These are phyloP conservation scores for Verticillium tricorpus DNA, from an alignment of 2,329 filamentous ascomycete genomes.

Conservation along the genomic window DNA sequence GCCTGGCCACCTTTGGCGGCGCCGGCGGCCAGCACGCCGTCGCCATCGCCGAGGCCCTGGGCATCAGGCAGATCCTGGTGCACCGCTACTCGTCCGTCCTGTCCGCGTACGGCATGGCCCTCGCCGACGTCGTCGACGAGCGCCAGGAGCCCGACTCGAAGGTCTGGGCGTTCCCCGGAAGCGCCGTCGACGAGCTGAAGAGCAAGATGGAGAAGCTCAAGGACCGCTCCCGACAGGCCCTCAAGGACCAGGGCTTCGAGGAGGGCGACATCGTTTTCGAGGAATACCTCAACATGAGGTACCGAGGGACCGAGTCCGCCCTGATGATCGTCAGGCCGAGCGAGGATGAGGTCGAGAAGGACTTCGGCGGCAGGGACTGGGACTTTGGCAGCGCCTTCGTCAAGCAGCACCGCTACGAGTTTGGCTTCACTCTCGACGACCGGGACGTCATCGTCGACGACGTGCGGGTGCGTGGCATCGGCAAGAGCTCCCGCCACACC, in stretches of 20 bases:
- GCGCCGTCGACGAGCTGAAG: conserved; percentile 58
- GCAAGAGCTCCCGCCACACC: conserved; percentile 76
- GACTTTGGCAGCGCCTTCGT: conserved; percentile 82
- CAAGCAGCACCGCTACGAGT: conserved; percentile 85
- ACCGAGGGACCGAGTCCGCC: conserved; percentile 84
- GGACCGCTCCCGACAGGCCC: conserved; percentile 61
- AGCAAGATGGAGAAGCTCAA: conserved; percentile 76
- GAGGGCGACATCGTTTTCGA: conserved; percentile 75
- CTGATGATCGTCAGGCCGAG: conserved; percentile 81
- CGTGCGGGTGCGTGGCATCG: conserved; percentile 70
- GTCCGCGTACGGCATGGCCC: conserved; percentile 87
- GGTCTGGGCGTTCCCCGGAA: conserved; percentile 55
- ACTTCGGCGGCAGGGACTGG: conserved; percentile 65
- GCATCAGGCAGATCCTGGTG: conserved; percentile 79
- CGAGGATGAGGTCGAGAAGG: conserved; percentile 53
- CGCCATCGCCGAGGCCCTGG: conserved; percentile 81
- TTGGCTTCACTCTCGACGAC: conserved; percentile 81
- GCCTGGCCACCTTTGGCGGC: conserved; percentile 88
- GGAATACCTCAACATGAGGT: conserved; percentile 91
- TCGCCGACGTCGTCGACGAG: conserved; percentile 91
- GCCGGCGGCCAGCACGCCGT: conserved; percentile 89
- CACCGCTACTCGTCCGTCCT: conserved; percentile 86
- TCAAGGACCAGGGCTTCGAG: conserved; percentile 75
- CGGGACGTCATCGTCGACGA: conserved; percentile 88
- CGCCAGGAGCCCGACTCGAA: conserved; percentile 71